These are phyloP conservation scores for Sugiyamaella xylanicola DNA, from an alignment of 1,139 yeast genomes.

Conservation along the genomic window DNA sequence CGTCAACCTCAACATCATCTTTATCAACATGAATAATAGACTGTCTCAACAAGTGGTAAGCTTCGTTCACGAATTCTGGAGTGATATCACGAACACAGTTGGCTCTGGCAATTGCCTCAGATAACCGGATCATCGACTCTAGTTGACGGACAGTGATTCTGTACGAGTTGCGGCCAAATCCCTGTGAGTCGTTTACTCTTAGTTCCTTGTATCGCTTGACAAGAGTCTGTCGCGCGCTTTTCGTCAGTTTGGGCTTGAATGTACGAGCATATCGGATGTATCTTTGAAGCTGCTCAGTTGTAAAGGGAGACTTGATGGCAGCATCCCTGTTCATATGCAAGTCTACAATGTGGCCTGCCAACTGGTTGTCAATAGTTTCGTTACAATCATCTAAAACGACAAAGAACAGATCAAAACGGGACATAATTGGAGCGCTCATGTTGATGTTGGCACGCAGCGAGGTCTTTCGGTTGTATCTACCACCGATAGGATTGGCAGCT, in stretches of 20 bases:
- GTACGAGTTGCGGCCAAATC: constrained; percentile 79
- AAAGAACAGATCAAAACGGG: constrained; percentile 93
- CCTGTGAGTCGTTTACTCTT: constrained; percentile 90
- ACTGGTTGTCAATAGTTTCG: constrained; percentile 82
- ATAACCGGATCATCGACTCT: constrained; percentile 86
- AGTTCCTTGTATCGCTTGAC: constrained; percentile 84
- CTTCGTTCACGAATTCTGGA: constrained; percentile 88
- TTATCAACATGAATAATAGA: constrained; percentile 92
- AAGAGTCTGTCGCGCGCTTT: constrained; percentile 75
- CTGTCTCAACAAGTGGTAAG: constrained; percentile 84
- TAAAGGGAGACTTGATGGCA: constrained; percentile 87
- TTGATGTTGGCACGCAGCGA: constrained; percentile 85
- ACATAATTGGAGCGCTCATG: constrained; percentile 99
- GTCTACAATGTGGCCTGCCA: constrained; percentile 91
- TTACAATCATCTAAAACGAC: constrained; percentile 95
- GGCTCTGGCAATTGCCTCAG: constrained; percentile 97
- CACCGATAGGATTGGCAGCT: constrained; percentile 97
- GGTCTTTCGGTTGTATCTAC: constrained; percentile 85
- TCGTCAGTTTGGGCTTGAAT: constrained; percentile 85
- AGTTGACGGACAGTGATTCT: constrained; percentile 96
- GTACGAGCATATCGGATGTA: constrained; percentile 92
- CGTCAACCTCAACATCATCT: constrained; percentile 88
- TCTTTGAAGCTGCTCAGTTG: constrained; percentile 84
- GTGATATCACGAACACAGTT: constrained; percentile 91
- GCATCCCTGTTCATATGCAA: constrained; percentile 89